These are phyloP conservation scores for Cordyceps fumosorosea DNA, from an alignment of 2,329 filamentous ascomycete species.

Conservation along the genomic window DNA sequence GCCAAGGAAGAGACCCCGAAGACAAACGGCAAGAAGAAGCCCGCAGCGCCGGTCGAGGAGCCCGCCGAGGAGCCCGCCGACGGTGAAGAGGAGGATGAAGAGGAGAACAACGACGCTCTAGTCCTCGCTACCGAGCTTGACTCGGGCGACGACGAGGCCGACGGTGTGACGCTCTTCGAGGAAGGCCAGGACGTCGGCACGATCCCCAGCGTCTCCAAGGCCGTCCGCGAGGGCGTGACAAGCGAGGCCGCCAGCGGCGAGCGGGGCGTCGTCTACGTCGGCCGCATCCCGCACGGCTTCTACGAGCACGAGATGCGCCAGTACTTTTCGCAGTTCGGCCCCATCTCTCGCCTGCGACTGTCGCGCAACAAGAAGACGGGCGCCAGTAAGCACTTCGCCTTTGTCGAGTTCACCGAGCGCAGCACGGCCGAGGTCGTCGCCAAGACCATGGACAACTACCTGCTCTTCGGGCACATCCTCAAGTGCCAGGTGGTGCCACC, in stretches of 20 bases:
- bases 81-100: constrained; percentile 23
- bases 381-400: constrained; percentile 87
- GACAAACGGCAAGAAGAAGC: constrained; percentile 16
- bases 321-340: constrained; percentile 91
- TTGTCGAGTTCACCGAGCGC: constrained; percentile 82
- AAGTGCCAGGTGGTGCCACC: constrained; percentile 75
- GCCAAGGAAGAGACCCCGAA: constrained; percentile 23
- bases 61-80: constrained; percentile 19
- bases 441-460: constrained; percentile 96
- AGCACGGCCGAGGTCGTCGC: constrained; percentile 78
- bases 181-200: constrained; percentile 45
- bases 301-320: constrained; percentile 92
- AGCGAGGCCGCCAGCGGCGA: constrained; percentile 35
- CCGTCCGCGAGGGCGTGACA: constrained; percentile 34
- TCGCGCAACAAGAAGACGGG: constrained; percentile 91
- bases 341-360: constrained; percentile 69
- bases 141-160: constrained; percentile 32
- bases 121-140: constrained; percentile 39
- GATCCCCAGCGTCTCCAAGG: constrained; percentile 42
- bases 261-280: constrained; percentile 81
- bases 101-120: constrained; percentile 35
- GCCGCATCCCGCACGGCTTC: constrained; percentile 87
- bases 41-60: constrained; percentile 19
- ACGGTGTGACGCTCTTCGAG: constrained; percentile 33
- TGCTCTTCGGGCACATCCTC: constrained; percentile 88